Evolutionary conservation across 1,284 basidiomycete genomes (phyloP).

Genomic region (Naganishia liquefaciens): DNA sequence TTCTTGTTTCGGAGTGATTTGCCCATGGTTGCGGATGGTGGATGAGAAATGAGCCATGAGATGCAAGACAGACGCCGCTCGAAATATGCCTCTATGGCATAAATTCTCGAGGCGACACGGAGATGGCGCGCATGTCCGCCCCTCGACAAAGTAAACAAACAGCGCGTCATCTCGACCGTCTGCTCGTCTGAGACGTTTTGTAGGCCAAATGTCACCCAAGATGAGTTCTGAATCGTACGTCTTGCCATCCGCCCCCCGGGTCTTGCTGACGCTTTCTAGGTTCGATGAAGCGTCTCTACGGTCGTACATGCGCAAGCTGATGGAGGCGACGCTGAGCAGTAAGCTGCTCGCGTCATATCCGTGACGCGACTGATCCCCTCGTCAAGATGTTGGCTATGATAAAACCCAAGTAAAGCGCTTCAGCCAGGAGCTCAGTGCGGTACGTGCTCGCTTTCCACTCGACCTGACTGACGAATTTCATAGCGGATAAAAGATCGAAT

Average conservation of each 20-base stretch:
- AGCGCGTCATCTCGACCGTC: background rate
- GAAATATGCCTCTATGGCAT: background rate
- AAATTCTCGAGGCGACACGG: conserved; percentile 1
- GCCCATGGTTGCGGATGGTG: conserved; percentile 64
- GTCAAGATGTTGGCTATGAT: conserved; percentile 17
- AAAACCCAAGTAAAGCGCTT: conserved; percentile 5
- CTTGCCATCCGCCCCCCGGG: background rate
- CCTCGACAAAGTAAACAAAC: conserved; percentile 1
- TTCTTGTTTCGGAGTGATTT: conserved; percentile 88
- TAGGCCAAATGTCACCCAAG: background rate
- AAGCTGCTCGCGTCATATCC: background rate
- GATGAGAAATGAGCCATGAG: background rate
- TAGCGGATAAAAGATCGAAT: conserved; percentile 21
- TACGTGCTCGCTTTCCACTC: background rate
- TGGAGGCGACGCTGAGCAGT: conserved; percentile 16
- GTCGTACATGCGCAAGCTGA: conserved; percentile 21
- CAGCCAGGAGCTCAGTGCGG: conserved; percentile 10
- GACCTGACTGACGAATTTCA: background rate
- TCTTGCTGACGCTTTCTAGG: background rate
- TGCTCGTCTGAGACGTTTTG: background rate
- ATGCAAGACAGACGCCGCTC: background rate
- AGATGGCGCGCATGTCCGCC: background rate
- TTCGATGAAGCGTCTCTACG: conserved; percentile 13
- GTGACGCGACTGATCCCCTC: background rate
- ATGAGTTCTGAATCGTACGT: background rate